Conservation (phyloP, 345 rosid species). For the Pistacia vera region DNA sequence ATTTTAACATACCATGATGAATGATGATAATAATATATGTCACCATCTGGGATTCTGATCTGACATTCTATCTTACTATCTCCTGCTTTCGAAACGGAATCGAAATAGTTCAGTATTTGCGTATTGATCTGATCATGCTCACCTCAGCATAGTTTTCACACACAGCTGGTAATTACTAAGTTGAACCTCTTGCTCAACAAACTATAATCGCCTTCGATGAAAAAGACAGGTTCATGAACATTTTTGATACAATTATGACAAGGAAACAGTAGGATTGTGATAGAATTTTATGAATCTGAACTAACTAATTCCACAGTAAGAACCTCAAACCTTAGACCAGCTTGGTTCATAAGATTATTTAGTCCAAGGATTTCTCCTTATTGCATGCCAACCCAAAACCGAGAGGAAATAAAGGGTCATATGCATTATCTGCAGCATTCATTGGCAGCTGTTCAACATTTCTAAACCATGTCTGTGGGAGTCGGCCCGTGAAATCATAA, state of each 20-base stretch:
- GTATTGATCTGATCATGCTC: not conserved
- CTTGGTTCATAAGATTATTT: conserved; percentile 19
- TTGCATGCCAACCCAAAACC: conserved; percentile 60
- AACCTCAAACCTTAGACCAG: conserved; percentile 8
- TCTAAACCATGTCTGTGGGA: conserved; percentile 84
- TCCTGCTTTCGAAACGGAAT: not conserved
- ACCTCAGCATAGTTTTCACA: not conserved
- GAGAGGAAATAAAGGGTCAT: conserved; percentile 65
- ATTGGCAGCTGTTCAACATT: conserved; percentile 53
- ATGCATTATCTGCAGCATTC: conserved; percentile 41
- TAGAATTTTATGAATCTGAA: not conserved
- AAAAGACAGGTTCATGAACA: conserved; percentile 8
- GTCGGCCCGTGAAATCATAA: conserved; percentile 53
- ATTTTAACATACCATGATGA: conserved; percentile 18
- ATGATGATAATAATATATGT: not conserved
- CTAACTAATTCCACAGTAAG: not conserved
- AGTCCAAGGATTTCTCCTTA: conserved; percentile 14
- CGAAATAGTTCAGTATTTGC: not conserved
- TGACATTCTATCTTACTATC: conserved; percentile 17
- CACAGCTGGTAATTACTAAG: not conserved
- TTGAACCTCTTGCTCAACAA: conserved; percentile 2
- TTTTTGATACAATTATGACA: conserved; percentile 15
- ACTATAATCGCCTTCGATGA: conserved; percentile 4
- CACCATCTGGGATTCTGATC: conserved; percentile 5
- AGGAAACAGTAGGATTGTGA: conserved; percentile 6